phyloP scores from a whole-genome alignment of 345 rosid genomes.

The Lumnitzera racemosa region DNA sequence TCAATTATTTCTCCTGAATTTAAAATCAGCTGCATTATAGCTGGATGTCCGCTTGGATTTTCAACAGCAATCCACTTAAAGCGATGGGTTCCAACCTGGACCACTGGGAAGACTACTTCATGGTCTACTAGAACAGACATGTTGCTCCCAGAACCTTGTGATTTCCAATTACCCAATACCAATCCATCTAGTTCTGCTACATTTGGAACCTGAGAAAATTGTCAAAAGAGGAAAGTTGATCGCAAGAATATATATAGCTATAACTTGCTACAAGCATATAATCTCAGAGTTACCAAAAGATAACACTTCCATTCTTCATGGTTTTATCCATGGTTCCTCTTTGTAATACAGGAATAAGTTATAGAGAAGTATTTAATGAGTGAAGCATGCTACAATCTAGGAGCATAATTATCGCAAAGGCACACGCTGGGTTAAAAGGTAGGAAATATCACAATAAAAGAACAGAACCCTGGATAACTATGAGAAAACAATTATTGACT shows the following conservation, averaged over 20 bases:
- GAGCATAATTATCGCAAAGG: too few relatives aligned
- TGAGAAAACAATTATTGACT: too few relatives aligned
- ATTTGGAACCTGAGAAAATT: conserved; percentile 28
- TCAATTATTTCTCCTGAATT: conserved; percentile 52
- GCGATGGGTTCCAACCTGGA: conserved; percentile 38
- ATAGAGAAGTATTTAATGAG: too few relatives aligned
- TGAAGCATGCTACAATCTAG: too few relatives aligned
- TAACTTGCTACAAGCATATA: background rate
- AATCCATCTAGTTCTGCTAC: conserved; percentile 38
- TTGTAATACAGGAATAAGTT: too few relatives aligned
- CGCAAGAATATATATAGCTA: conserved; percentile 1
- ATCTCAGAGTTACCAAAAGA: too few relatives aligned
- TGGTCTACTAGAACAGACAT: conserved; percentile 51
- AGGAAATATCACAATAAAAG: too few relatives aligned
- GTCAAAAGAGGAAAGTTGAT: background rate
- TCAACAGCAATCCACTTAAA: conserved; percentile 54
- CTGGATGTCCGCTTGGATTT: conserved; percentile 62
- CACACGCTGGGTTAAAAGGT: too few relatives aligned
- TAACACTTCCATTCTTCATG: too few relatives aligned
- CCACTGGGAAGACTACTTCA: conserved; percentile 41
- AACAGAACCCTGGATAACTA: too few relatives aligned
- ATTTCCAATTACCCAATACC: conserved; percentile 53
- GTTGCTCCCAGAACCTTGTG: conserved; percentile 36
- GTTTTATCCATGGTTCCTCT: too few relatives aligned
- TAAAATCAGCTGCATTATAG: conserved; percentile 66